Evolutionary conservation across 2,329 filamentous ascomycete species (phyloP).

Genomic region (Botryotinia globosa): DNA sequence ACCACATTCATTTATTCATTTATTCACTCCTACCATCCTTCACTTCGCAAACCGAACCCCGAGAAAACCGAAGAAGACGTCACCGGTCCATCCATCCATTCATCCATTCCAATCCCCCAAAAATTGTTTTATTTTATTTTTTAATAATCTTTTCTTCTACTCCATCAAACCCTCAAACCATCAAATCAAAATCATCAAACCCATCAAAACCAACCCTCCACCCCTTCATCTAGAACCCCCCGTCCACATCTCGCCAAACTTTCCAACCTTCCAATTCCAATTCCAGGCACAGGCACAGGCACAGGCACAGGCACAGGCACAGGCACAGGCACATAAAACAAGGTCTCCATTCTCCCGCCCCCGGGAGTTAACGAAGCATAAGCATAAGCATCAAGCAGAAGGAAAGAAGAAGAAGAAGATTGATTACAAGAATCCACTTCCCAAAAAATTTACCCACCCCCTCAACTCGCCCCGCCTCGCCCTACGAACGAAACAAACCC

Average conservation of each 20-base stretch:
- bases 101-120: neutral
- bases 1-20: neutral
- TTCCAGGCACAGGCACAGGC: neutral
- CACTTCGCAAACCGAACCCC: too few species aligned
- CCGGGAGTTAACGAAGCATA: neutral
- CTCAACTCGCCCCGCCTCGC: neutral
- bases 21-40: neutral
- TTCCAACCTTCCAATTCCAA: neutral
- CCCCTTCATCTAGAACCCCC: neutral
- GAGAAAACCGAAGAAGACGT: neutral
- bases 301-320: neutral
- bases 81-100: neutral
- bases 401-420: neutral
- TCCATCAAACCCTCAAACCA: neutral
- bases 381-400: neutral
- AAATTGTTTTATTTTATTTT: neutral
- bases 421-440: neutral
- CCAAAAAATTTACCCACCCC: neutral
- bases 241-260: neutral
- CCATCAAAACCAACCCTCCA: neutral
- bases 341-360: neutral
- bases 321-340: neutral
- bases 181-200: neutral
- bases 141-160: neutral
- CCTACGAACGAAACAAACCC: conserved; percentile 4